phyloP scores from a whole-genome alignment of 805 yeast genomes.

The Metschnikowia hibisci region DNA sequence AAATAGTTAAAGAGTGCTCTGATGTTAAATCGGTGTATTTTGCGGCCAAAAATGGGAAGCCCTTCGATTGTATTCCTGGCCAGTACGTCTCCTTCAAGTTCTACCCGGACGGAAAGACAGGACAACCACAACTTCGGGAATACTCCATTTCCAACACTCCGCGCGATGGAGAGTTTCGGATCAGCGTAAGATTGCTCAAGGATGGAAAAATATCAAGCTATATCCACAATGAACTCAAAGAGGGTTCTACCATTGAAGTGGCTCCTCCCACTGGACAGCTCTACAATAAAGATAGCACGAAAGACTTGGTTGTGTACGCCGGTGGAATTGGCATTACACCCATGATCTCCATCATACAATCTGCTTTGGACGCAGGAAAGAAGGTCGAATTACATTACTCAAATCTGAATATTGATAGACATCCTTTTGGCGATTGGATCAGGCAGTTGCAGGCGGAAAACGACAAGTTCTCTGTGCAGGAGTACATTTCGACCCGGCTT shows the following conservation, averaged over 20 bases:
- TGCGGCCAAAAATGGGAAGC: conserved; percentile 26
- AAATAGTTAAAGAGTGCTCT: conserved; percentile 40
- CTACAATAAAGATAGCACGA: conserved; percentile 30
- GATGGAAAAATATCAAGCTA: conserved; percentile 48
- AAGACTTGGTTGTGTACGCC: conserved; percentile 39
- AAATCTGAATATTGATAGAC: conserved; percentile 17
- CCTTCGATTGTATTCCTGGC: conserved; percentile 37
- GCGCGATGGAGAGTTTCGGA: conserved; percentile 42
- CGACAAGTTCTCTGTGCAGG: conserved; percentile 19
- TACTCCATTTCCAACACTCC: conserved; percentile 51
- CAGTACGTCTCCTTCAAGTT: conserved; percentile 42
- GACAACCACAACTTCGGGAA: conserved; percentile 45
- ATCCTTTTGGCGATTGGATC: conserved; percentile 27
- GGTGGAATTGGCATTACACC: conserved; percentile 75
- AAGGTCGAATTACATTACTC: conserved; percentile 34
- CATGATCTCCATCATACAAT: conserved; percentile 47
- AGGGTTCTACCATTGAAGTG: conserved; percentile 46
- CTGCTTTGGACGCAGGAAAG: conserved; percentile 29
- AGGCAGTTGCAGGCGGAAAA: conserved; percentile 10
- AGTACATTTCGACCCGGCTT: conserved; percentile 18
- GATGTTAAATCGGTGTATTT: conserved; percentile 52
- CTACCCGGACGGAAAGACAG: conserved; percentile 34
- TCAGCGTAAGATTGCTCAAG: conserved; percentile 49
- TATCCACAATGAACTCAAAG: conserved; percentile 44
- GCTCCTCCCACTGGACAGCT: conserved; percentile 62